phyloP scores from a whole-genome alignment of 2,329 filamentous ascomycete genomes.

The Cercospora canescens region DNA sequence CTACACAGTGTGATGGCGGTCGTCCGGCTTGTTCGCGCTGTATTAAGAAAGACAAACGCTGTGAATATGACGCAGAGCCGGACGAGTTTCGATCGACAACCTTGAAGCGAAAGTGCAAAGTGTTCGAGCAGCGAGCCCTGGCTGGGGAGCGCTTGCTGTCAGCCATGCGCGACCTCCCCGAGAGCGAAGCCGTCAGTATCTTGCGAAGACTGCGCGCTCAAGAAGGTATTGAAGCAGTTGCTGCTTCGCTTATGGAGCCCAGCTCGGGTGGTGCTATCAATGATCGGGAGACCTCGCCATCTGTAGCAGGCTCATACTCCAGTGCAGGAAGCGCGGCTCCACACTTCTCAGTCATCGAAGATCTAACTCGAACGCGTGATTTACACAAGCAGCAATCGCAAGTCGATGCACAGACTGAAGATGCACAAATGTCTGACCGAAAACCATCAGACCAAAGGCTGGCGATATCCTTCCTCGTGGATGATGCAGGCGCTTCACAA shows the following conservation, averaged over 20 bases:
- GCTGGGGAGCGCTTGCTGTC: not conserved
- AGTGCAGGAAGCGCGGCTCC: not conserved
- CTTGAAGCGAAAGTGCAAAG: conserved; percentile 3
- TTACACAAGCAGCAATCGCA: not conserved
- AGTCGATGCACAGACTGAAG: not conserved
- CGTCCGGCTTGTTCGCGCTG: conserved; percentile 8
- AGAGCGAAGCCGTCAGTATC: not conserved
- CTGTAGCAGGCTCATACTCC: not conserved
- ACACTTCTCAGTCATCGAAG: not conserved
- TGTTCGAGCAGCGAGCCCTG: not conserved
- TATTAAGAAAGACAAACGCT: not conserved
- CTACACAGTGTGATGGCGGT: conserved; percentile 2
- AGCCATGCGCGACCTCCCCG: not conserved
- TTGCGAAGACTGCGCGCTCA: conserved; percentile 1
- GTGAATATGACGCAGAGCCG: conserved; percentile 7
- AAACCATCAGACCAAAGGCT: not conserved
- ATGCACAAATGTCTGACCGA: not conserved
- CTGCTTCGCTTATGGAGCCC: not conserved
- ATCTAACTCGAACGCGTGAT: not conserved
- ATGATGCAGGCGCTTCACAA: not conserved
- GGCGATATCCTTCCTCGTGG: not conserved
- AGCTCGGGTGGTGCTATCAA: not conserved
- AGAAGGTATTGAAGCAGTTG: not conserved
- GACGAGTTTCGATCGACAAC: conserved; percentile 6
- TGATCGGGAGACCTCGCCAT: not conserved